These are phyloP conservation scores for Podaxis mareebaensis DNA, from an alignment of 768 basidiomycete genomes.

Conservation along the genomic window DNA sequence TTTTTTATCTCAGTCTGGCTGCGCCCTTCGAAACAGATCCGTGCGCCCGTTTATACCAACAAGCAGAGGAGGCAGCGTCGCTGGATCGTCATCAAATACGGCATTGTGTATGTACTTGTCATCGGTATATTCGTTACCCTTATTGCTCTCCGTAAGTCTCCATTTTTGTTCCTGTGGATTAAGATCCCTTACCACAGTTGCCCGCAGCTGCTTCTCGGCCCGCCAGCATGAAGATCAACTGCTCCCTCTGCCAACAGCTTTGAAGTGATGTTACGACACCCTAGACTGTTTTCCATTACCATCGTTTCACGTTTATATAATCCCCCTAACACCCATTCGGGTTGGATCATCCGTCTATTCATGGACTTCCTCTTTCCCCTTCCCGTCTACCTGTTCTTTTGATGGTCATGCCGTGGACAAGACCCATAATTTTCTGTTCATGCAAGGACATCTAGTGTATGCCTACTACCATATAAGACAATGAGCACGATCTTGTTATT, in stretches of 20 bases:
- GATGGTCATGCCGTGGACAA: conserved; percentile 10
- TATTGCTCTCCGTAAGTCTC: conserved; percentile 72
- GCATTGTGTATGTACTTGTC: conserved; percentile 69
- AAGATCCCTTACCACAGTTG: conserved; percentile 13
- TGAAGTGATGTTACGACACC: conserved; percentile 47
- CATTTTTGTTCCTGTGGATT: conserved; percentile 12
- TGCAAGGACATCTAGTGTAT: conserved; percentile 48
- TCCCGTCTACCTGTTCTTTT: neutral
- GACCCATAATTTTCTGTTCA: conserved; percentile 20
- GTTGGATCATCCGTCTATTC: conserved; percentile 30
- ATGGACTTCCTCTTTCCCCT: conserved; percentile 29
- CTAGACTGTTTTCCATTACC: conserved; percentile 29
- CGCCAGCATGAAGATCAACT: conserved; percentile 56
- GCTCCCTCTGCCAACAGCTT: conserved; percentile 66
- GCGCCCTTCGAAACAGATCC: conserved; percentile 91
- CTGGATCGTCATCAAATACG: conserved; percentile 88
- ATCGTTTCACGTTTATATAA: conserved; percentile 27
- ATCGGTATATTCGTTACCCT: conserved; percentile 74
- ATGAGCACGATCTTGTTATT: conserved; percentile 32
- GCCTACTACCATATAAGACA: conserved; percentile 43
- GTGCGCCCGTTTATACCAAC: conserved; percentile 86
- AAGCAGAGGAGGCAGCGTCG: conserved; percentile 89
- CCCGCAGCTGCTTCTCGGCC: conserved; percentile 61
- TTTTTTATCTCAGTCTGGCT: conserved; percentile 74
- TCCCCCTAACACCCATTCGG: conserved; percentile 24